Percentiles rank a stretch among this genome's conserved stretches.
These are phyloP conservation scores for Aspergillus glaucus DNA, from an alignment of 2,329 filamentous ascomycete species.

Conservation along the genomic window DNA sequence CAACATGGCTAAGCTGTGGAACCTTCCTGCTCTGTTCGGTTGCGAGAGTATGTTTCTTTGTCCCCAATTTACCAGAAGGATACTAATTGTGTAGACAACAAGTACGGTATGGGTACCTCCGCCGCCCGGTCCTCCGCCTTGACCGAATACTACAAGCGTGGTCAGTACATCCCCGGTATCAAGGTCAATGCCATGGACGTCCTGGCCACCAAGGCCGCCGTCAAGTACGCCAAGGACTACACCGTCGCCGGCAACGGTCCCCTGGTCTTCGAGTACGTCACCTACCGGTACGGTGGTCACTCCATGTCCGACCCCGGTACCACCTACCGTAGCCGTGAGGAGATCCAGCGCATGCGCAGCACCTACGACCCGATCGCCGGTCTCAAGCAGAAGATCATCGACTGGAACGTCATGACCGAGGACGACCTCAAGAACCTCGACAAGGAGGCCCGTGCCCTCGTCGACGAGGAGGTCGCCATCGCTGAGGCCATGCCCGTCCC, in stretches of 20 bases:
- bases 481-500: conserved; percentile 84
- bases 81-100: conserved; percentile 68
- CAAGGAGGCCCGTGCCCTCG: conserved; percentile 79
- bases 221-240: conserved; percentile 88
- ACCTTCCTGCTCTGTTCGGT: conserved; percentile 87
- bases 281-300: conserved; percentile 98
- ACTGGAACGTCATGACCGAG: conserved; percentile 87
- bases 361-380: conserved; percentile 98
- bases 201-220: conserved; percentile 92
- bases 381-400: conserved; percentile 94
- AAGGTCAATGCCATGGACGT: conserved; percentile 99
- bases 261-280: conserved; percentile 96
- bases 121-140: conserved; percentile 88
- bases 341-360: conserved; percentile 98
- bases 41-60: conserved; percentile 76
- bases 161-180: conserved; percentile 97
- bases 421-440: conserved; percentile 95
- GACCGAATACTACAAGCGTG: conserved; percentile 99
- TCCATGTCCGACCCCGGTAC: conserved; percentile 99
- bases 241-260: conserved; percentile 78
- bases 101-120: conserved; percentile 99
- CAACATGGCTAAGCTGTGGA: conserved; percentile 99
- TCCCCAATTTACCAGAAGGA: conserved; percentile 15
- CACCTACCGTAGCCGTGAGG: conserved; percentile 97
- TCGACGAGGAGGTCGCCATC: conserved; percentile 82